Base-by-base conservation (phyloP, 139 green algal species). In the Ulvella scutata region DNA sequence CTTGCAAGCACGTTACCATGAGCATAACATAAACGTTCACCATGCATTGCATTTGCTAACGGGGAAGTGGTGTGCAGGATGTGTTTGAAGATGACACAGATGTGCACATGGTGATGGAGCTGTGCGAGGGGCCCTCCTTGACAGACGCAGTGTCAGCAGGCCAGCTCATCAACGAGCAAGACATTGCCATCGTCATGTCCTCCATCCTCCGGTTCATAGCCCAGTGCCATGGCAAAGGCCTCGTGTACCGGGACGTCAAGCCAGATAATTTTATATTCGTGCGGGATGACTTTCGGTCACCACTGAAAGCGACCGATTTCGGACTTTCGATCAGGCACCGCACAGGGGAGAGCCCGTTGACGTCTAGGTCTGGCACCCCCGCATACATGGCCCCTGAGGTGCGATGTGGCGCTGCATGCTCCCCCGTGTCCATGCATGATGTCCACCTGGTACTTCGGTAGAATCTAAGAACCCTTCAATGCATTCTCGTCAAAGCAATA, bases 201-300 rank as follows among this genome's bases (percentile, higher is more conserved):
- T 78, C 75, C 3, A 77, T 89, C 33, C 79, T 92, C 37, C 79
- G 80, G 28, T 90, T 96, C 82, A 88, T 97, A 29, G 86, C 83
- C 17, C 92, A 97, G 84, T 96, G 90, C 80, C 91, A 97, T 77
- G 86, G 88, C 35, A 95, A 94, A 75, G 77, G 87, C 61, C 83
- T 92, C 62, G 85, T 93, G 72, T 91, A 88, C 78, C 78, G 86
- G 2, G 82, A 85, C 62, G 79, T 84, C 4, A 85, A 87, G 79
- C 81, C 83, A 6, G 92, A 96, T 75, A 97, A 97, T 87, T 97
- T 97, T 79, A 79, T 97, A 77, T 92, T 95, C 67, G 79, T 96
- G 37, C 82, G 80, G 29, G 82, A 88, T 21, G 81, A 83, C 29
- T 74, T 72, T 34, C 72, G 88, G 79, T 85, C 75, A 23, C 83